These are phyloP conservation scores for Polymyxa betae DNA, from an alignment of 208 protist genomes.

Conservation along the genomic window DNA sequence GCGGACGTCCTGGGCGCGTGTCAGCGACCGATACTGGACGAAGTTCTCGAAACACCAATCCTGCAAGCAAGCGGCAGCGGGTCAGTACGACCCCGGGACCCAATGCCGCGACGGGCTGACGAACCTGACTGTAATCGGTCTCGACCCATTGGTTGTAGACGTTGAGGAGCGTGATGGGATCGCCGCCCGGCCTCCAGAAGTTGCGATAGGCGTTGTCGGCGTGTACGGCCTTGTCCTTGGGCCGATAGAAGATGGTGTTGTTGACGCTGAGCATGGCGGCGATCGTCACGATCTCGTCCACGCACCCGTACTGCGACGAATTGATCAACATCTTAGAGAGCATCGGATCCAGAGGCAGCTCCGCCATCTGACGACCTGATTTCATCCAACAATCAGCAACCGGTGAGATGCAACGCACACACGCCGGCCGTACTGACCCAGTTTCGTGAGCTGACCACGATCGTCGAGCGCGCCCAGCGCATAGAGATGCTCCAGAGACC, in stretches of 20 bases:
- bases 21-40: constrained; percentile 83
- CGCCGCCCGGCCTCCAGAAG: constrained; percentile 72
- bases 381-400: constrained; percentile 19
- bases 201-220: constrained; percentile 60
- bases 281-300: constrained; percentile 58
- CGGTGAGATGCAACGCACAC: neutral
- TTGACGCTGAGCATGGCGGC: constrained; percentile 67
- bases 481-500: constrained; percentile 76
- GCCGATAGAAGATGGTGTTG: constrained; percentile 73
- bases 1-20: constrained; percentile 80
- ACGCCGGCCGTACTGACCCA: too few relatives aligned
- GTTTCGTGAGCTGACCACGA: constrained; percentile 84
- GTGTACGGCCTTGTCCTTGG: constrained; percentile 72
- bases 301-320: constrained; percentile 14
- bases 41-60: constrained; percentile 89
- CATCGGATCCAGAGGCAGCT: constrained; percentile 87
- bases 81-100: constrained; percentile 63
- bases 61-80: constrained; percentile 60
- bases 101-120: constrained; percentile 14
- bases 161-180: constrained; percentile 85
- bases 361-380: constrained; percentile 83
- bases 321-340: constrained; percentile 73
- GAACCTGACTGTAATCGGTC: constrained; percentile 64
- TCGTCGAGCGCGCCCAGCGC: constrained; percentile 86
- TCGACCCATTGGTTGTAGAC: constrained; percentile 71